These are phyloP conservation scores for Ilex aquifolium DNA, from an alignment of 257 asterid genomes.

Conservation along the genomic window DNA sequence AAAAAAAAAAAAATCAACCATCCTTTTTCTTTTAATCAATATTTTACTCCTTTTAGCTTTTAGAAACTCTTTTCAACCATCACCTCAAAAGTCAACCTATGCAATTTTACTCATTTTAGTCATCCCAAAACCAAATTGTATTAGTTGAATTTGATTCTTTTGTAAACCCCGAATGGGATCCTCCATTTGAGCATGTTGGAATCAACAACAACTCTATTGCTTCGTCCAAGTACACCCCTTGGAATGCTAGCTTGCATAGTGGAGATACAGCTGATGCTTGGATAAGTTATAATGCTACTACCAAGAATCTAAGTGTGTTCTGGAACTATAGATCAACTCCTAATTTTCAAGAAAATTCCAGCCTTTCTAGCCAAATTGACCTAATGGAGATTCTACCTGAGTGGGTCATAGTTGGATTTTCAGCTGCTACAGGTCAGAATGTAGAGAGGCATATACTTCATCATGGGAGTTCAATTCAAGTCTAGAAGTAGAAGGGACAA, in stretches of 20 bases:
- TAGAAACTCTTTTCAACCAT: too few species aligned
- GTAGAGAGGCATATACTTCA: constrained; percentile 18
- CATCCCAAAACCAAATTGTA: constrained; percentile 8
- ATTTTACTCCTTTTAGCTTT: too few species aligned
- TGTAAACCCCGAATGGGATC: constrained; percentile 28
- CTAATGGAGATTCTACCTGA: constrained; percentile 24
- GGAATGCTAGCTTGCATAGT: constrained; percentile 30
- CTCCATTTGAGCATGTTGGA: constrained; percentile 29
- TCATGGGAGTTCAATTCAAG: constrained; percentile 30
- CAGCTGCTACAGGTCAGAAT: constrained; percentile 29
- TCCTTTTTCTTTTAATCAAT: too few species aligned
- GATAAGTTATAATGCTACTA: constrained; percentile 24
- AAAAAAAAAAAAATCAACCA: neutral
- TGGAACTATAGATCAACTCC: constrained; percentile 23
- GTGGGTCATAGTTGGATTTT: constrained; percentile 27
- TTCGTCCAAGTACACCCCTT: constrained; percentile 14
- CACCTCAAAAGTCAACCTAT: too few species aligned
- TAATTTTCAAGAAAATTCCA: constrained; percentile 9
- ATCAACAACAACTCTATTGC: constrained; percentile 27
- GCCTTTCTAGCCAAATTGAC: constrained; percentile 20
- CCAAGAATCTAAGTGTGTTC: constrained; percentile 23
- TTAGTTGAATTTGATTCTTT: constrained; percentile 30
- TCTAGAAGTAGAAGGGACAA: constrained; percentile 8
- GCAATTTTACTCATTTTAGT: too few species aligned
- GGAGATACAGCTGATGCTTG: constrained; percentile 19